Percentiles rank a stretch among this genome's conserved stretches.
Conservation (phyloP, 164 flowering plant genomes). For the Platanus orientalis region DNA sequence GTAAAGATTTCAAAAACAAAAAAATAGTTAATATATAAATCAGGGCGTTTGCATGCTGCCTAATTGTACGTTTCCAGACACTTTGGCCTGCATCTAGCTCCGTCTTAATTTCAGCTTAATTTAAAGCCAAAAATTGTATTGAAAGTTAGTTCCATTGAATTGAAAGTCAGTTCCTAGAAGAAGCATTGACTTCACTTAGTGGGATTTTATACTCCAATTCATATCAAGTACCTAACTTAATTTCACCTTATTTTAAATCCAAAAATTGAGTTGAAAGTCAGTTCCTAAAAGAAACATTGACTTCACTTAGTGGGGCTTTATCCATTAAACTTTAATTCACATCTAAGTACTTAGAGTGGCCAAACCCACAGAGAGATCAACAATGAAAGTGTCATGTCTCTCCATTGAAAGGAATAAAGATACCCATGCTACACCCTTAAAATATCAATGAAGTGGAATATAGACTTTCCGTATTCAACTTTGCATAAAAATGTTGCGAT, state of each 20-base stretch:
- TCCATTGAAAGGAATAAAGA: conserved; percentile 57
- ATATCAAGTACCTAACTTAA: too few species aligned
- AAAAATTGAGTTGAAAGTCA: conserved; percentile 35
- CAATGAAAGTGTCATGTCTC: conserved; percentile 96
- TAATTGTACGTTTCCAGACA: conserved; percentile 91
- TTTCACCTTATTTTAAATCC: conserved; percentile 91
- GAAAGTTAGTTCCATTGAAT: too few species aligned
- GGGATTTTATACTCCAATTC: too few species aligned
- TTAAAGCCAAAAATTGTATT: conserved; percentile 90
- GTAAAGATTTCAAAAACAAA: too few species aligned
- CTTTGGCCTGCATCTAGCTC: conserved; percentile 88
- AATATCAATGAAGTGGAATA: not conserved
- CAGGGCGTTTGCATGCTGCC: too few species aligned
- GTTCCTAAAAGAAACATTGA: not conserved
- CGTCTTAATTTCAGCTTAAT: too few species aligned
- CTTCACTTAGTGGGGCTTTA: too few species aligned
- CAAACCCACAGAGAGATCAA: conserved; percentile 84
- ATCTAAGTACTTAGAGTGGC: conserved; percentile 71
- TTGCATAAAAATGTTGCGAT: conserved; percentile 33
- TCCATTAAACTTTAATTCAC: too few species aligned
- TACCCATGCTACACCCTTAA: not conserved
- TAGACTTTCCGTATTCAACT: not conserved
- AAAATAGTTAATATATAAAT: too few species aligned
- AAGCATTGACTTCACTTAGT: too few species aligned
- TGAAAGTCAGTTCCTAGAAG: not conserved